Percentiles rank a stretch among this genome's conserved stretches.
Evolutionary conservation across 495 filamentous ascomycete genomes (phyloP).

Genomic region (Elaphomyces granulatus): DNA sequence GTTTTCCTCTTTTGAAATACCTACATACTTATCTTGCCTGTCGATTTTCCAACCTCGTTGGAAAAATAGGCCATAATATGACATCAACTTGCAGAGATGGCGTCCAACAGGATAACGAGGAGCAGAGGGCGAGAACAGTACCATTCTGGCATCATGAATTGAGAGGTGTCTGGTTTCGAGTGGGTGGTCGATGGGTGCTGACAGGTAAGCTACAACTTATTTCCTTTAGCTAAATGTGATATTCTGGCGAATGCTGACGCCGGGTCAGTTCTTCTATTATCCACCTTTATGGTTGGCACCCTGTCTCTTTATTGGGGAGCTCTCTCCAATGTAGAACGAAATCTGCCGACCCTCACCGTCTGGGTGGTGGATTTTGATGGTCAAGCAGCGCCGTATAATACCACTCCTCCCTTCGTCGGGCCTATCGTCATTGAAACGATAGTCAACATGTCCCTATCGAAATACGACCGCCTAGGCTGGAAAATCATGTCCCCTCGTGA

Average conservation of each 20-base stretch:
- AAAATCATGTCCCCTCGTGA: constrained; percentile 31
- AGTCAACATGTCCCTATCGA: constrained; percentile 20
- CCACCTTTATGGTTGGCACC: constrained; percentile 37
- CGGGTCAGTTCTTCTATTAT: constrained; percentile 44
- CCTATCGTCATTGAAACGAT: constrained; percentile 35
- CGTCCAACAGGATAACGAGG: too few species aligned
- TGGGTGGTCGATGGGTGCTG: constrained; percentile 17
- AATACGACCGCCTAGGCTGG: constrained; percentile 32
- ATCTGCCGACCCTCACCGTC: constrained; percentile 34
- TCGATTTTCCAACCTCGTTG: too few species aligned
- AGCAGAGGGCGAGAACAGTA: too few species aligned
- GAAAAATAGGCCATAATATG: too few species aligned
- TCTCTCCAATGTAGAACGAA: constrained; percentile 35
- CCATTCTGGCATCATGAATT: neutral
- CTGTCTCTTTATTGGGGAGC: constrained; percentile 49
- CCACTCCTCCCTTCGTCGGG: constrained; percentile 37
- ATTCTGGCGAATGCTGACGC: too few species aligned
- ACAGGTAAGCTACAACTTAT: constrained; percentile 19
- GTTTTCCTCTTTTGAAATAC: too few species aligned
- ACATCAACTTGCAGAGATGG: too few species aligned
- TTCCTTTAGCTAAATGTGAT: neutral
- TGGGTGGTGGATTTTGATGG: constrained; percentile 55
- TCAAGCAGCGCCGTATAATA: constrained; percentile 35
- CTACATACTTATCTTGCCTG: too few species aligned
- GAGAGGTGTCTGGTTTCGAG: neutral